Evolutionary conservation across 2,329 filamentous ascomycete genomes (phyloP).

Genomic region (Cladosporium sphaerospermum): DNA sequence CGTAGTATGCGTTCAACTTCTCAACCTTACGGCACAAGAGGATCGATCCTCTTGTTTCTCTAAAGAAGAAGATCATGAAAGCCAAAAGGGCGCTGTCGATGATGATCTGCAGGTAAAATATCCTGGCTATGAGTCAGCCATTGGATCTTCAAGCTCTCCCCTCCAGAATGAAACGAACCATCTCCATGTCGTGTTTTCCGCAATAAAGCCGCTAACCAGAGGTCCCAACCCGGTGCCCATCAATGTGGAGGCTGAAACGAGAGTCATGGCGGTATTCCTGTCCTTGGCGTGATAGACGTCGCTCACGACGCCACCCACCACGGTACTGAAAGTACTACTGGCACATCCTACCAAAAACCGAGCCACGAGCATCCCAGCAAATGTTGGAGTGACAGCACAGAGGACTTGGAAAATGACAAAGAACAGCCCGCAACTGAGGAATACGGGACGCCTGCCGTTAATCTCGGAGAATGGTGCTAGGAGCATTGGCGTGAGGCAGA

Average conservation of each 20-base stretch:
- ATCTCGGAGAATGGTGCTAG: slow-evolving; percentile 84
- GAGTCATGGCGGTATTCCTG: slow-evolving; percentile 81
- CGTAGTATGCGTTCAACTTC: slow-evolving; percentile 72
- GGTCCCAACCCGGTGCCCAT: slow-evolving; percentile 76
- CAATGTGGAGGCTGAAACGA: slow-evolving; percentile 75
- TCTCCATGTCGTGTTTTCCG: slow-evolving; percentile 63
- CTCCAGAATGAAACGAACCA: slow-evolving; percentile 44
- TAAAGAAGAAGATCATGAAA: slow-evolving; percentile 63
- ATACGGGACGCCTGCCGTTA: slow-evolving; percentile 78
- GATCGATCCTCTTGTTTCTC: slow-evolving; percentile 76
- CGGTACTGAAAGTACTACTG: slow-evolving; percentile 73
- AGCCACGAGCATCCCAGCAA: slow-evolving; percentile 67
- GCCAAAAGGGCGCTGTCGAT: slow-evolving; percentile 57
- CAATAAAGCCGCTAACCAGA: slow-evolving; percentile 63
- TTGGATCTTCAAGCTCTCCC: too few relatives aligned
- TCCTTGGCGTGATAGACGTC: slow-evolving; percentile 76
- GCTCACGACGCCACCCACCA: slow-evolving; percentile 83
- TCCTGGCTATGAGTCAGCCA: slow-evolving; percentile 32
- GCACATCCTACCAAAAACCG: slow-evolving; percentile 74
- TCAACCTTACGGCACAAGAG: slow-evolving; percentile 69
- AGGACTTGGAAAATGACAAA: slow-evolving; percentile 67
- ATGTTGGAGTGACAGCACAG: slow-evolving; percentile 63
- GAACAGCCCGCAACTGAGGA: slow-evolving; percentile 64
- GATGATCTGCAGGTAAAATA: slow-evolving; percentile 82
- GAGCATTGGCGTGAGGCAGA: slow-evolving; percentile 78